Evolutionary conservation across 495 filamentous ascomycete genomes (phyloP).

Genomic region (Hyaloscypha bicolor): DNA sequence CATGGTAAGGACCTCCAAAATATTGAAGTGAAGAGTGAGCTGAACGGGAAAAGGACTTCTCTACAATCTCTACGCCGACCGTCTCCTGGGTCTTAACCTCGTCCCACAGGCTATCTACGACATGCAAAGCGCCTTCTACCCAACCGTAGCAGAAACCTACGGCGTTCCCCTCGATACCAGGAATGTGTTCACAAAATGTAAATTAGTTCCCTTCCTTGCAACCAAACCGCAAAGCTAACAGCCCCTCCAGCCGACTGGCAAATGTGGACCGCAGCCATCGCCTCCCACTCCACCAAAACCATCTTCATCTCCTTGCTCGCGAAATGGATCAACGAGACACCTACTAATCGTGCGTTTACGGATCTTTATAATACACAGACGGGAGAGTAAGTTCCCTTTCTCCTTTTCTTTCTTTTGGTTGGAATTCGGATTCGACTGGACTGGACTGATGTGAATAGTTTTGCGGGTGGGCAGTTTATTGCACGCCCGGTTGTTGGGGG

Average conservation of each 20-base stretch:
- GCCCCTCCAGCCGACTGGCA: slow-evolving; percentile 67
- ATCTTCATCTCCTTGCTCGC: slow-evolving; percentile 73
- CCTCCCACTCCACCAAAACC: slow-evolving; percentile 56
- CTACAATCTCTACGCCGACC: slow-evolving; percentile 87
- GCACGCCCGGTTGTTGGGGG: slow-evolving; percentile 82
- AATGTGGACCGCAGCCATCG: slow-evolving; percentile 78
- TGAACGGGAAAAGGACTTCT: slow-evolving; percentile 69
- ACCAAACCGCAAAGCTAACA: slow-evolving; percentile 1
- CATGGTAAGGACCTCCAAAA: slow-evolving; percentile 42
- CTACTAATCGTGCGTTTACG: slow-evolving; percentile 71
- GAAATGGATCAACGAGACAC: slow-evolving; percentile 75
- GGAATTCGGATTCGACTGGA: no score
- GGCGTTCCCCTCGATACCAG: slow-evolving; percentile 84
- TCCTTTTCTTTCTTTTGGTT: not conserved
- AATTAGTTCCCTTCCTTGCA: not conserved
- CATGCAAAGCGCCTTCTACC: slow-evolving; percentile 81
- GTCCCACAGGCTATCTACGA: slow-evolving; percentile 75
- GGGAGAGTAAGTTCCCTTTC: slow-evolving; percentile 45
- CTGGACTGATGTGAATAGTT: slow-evolving; percentile 15
- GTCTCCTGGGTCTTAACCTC: slow-evolving; percentile 68
- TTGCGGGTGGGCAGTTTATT: slow-evolving; percentile 55
- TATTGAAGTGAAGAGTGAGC: not conserved
- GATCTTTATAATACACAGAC: slow-evolving; percentile 77
- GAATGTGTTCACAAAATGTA: slow-evolving; percentile 75
- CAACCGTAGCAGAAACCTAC: slow-evolving; percentile 68